These are phyloP conservation scores for Penicillium chermesinum DNA, from an alignment of 495 filamentous ascomycete genomes.

Conservation along the genomic window DNA sequence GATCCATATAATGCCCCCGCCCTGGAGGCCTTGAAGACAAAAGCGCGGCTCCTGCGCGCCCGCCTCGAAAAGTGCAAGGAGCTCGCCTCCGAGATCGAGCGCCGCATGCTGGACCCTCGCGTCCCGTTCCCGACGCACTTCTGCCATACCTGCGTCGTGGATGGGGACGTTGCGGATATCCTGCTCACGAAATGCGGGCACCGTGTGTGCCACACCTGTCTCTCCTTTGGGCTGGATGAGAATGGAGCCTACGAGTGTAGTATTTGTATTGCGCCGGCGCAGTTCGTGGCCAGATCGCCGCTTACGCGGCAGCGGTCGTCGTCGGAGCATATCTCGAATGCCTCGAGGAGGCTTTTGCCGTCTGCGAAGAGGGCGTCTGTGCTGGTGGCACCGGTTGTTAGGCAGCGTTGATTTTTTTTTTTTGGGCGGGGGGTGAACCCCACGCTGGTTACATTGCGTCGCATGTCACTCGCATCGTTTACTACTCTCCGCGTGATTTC, in stretches of 20 bases:
- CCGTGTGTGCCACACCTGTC: conserved; percentile 24
- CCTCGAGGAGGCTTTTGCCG: background rate
- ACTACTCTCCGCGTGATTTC: too few relatives aligned
- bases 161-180: conserved; percentile 12
- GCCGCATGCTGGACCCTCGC: conserved; percentile 12
- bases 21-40: conserved; percentile 3
- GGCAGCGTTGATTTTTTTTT: background rate
- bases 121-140: conserved; percentile 22
- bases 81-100: conserved; percentile 22
- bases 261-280: conserved; percentile 20
- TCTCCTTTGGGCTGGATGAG: conserved; percentile 13
- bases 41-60: conserved; percentile 16
- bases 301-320: background rate
- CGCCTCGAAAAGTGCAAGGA: conserved; percentile 28
- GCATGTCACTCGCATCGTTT: too few relatives aligned
- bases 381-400: background rate
- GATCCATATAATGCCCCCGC: background rate
- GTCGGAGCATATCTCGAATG: conserved; percentile 5
- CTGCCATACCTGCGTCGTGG: conserved; percentile 24
- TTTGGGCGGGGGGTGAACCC: too few relatives aligned
- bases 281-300: conserved; percentile 12
- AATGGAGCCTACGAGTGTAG: conserved; percentile 19
- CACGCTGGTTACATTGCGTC: too few relatives aligned
- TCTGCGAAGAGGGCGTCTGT: background rate
- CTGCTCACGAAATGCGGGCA: conserved; percentile 23